Evolutionary conservation across 2,329 filamentous ascomycete genomes (phyloP), one percentile per base, ranked within the genome.

Genomic region (Pseudopyrenochaeta lycopersici): DNA sequence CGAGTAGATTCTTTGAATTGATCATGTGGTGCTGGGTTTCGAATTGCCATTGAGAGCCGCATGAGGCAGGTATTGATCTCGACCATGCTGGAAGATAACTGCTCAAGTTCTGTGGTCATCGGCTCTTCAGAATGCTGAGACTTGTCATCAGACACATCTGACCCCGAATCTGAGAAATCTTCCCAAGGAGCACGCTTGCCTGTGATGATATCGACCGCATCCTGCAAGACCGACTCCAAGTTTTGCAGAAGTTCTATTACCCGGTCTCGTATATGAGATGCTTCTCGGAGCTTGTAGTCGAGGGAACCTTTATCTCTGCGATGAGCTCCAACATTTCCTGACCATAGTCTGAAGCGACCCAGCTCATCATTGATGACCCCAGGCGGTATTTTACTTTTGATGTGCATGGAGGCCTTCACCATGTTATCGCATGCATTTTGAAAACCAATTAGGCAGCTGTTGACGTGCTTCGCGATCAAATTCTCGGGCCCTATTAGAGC

Each of bases 311-410:
- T 59, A 4, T 70, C 68, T 36, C 18, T 55, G 1, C 63, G 60
- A 52, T 76, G 71, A 15, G 73, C 73, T n/a, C 66, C 71, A 29
- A 66, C 54, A 48, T 76, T 74, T 14, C 61, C 67, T 14, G 62
- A 63, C 73, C 73, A 76, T 6, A 74, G 30, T 35, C 63, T 63
- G 46, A 73, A 72, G 7, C 68, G 60, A 3, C 64, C 70, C 4
- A 65, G 39, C 36, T 63, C 59, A 33, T 72, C 68, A 14, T 61
- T 30, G 17, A 58, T 31, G 20, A 35, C 33, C 11, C 29, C 45
- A 6, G 46, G 46, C 9, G 35, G 31, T 20, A 60, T 14, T 32
- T 63, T 58, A 30, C 15, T 6, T 40, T 29, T 60, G 23, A 60
- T 60, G 11, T 30, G 20, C 11, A 21, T 14, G 12, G 61, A 51